phyloP scores from a whole-genome alignment of 2,329 filamentous ascomycete genomes.

The Mollisiaceae sp. region DNA sequence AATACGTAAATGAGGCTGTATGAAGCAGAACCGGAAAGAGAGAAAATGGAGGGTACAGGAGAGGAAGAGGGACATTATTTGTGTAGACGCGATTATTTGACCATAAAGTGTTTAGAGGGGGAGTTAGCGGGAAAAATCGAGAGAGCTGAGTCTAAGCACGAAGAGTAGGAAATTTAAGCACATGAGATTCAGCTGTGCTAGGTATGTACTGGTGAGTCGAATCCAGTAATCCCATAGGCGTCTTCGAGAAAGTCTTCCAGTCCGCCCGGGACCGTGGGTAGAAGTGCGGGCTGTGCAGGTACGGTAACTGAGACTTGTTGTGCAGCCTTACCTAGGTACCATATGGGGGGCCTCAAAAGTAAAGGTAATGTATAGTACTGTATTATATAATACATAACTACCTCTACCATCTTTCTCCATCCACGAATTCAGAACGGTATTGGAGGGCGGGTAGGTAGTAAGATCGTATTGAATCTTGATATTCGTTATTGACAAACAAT shows the following conservation, averaged over 20 bases:
- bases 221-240: background rate
- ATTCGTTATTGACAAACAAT: background rate
- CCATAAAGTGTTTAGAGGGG: background rate
- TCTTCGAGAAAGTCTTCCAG: background rate
- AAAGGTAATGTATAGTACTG: too few species aligned
- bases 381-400: background rate
- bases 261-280: background rate
- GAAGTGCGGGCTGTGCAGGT: background rate
- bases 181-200: background rate
- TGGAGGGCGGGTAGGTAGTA: background rate
- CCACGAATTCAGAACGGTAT: background rate
- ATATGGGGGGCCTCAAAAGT: background rate
- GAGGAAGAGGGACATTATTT: background rate
- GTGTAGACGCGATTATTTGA: background rate
- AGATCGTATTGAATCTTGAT: background rate
- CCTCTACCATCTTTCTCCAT: background rate
- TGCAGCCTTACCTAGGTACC: background rate
- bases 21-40: too few species aligned
- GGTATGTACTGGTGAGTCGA: background rate
- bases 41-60: too few species aligned
- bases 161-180: background rate
- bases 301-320: background rate
- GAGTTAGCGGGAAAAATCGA: too few species aligned
- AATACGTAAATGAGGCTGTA: too few species aligned
- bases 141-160: background rate